Base-by-base conservation (phyloP, 2,329 filamentous ascomycete genomes). In the Podosphaera fusca region DNA sequence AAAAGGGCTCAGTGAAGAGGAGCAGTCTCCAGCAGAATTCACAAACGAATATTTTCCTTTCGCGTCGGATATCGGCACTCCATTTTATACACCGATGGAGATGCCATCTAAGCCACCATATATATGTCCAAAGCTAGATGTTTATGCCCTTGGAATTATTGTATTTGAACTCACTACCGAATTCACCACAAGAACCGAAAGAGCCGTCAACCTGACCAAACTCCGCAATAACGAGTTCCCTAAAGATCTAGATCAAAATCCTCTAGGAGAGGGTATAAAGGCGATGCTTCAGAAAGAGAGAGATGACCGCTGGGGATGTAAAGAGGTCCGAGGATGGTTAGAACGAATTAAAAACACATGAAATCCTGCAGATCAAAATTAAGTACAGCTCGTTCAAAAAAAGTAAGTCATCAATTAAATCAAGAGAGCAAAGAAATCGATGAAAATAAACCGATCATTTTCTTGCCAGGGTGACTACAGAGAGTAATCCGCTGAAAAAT, bases 81-180 rank as follows among this genome's bases (percentile, higher is more conserved):
- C 79, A 58, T 75, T 81, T 59, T 82, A 84, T 61, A 73, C 70
- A 61, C 75, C 76, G 36, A 59, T 60, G n/a, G 50, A 57, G 4
- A 59, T 61, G 21, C 59, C 59, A 7, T 5, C 10, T 10, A 38
- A 38, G 35, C 35, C 35, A 38, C 55, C 60, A 36, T 30, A 60
- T 51, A 61, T 70, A 46, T 75, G 71, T 63, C 74, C 75, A 58
- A 78, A 76, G 56, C 66, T 81, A 1, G 81, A 84, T 60, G 70
- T 82, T 0, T 83, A 76, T 62, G 75, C 79, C 0, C 68, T 83
- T 0, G 80, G 80, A 0, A 73, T 83, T 9, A 76, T 83, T 35
- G 69, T 78, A 0, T 78, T 82, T 49, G 81, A 85, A 65, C 69
- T 84, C 51, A 61, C 82, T 0, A 76, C 74, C 59, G 70, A 67